Conservation (phyloP, 441 rosid genomes). For the Pelargonium cotyledonis region DNA sequence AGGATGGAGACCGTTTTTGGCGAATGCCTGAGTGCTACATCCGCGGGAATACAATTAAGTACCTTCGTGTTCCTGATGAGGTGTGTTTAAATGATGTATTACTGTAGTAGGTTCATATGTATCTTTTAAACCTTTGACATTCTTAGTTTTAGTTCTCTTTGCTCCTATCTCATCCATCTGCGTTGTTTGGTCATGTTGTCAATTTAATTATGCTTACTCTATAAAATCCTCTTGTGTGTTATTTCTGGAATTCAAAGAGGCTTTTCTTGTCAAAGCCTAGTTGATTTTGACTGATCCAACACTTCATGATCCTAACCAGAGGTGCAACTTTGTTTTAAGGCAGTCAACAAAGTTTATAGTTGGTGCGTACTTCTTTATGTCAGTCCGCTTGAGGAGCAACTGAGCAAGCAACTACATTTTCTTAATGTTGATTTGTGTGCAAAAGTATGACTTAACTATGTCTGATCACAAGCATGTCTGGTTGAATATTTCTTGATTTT, state of each 20-base stretch:
- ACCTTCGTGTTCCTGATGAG: conserved; percentile 94
- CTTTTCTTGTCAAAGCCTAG: neutral
- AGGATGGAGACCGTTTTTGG: conserved; percentile 99
- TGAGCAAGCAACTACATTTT: neutral
- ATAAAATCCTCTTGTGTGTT: neutral
- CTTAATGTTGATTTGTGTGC: neutral
- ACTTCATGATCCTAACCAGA: neutral
- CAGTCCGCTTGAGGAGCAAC: neutral
- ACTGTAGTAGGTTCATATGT: neutral
- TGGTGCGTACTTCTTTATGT: neutral
- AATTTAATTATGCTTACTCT: neutral
- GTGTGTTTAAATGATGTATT: conserved; percentile 26
- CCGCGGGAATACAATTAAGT: conserved; percentile 91
- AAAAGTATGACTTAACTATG: neutral
- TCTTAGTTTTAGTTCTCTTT: neutral
- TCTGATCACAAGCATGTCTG: neutral
- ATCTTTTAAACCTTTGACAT: neutral
- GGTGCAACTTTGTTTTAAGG: neutral
- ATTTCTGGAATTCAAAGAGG: neutral
- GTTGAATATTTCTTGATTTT: neutral
- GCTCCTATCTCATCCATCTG: neutral
- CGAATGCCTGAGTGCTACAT: conserved; percentile 97
- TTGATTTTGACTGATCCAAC: neutral
- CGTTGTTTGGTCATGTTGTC: neutral
- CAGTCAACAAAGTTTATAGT: neutral